Percentiles rank a stretch among this genome's conserved stretches.
These are phyloP conservation scores for Chlorella sp. DNA, from an alignment of 139 green algal species.

Conservation along the genomic window DNA sequence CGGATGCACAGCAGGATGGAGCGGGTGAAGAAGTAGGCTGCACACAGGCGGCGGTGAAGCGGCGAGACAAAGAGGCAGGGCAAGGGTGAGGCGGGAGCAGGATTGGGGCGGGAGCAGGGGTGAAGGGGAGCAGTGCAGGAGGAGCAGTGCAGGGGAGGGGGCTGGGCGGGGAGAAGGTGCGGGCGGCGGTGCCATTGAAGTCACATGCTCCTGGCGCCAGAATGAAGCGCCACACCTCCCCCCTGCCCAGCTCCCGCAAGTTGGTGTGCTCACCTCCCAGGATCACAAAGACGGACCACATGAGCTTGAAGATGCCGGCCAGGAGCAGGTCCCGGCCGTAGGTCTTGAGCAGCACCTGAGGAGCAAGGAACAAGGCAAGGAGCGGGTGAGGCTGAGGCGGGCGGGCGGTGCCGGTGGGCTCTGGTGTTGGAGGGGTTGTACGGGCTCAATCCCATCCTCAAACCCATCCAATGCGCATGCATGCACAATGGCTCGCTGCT, in stretches of 20 bases:
- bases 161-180: neutral
- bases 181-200: no score
- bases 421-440: neutral
- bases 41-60: neutral
- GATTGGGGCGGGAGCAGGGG: neutral
- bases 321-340: conserved; percentile 47
- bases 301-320: conserved; percentile 55
- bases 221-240: no score
- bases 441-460: neutral
- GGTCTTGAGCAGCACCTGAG: conserved; percentile 47
- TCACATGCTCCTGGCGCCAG: no score
- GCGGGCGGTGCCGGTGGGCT: neutral
- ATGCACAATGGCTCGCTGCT: neutral
- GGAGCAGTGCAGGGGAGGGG: neutral
- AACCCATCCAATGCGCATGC: neutral
- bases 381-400: neutral
- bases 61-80: neutral
- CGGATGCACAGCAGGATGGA: conserved; percentile 66
- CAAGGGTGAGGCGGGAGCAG: neutral
- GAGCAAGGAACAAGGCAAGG: neutral
- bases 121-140: neutral
- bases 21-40: conserved; percentile 76
- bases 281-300: conserved; percentile 47
- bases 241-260: neutral
- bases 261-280: conserved; percentile 2